Evolutionary conservation across 805 yeast species (phyloP).

Genomic region (Yarrowia porcina): DNA sequence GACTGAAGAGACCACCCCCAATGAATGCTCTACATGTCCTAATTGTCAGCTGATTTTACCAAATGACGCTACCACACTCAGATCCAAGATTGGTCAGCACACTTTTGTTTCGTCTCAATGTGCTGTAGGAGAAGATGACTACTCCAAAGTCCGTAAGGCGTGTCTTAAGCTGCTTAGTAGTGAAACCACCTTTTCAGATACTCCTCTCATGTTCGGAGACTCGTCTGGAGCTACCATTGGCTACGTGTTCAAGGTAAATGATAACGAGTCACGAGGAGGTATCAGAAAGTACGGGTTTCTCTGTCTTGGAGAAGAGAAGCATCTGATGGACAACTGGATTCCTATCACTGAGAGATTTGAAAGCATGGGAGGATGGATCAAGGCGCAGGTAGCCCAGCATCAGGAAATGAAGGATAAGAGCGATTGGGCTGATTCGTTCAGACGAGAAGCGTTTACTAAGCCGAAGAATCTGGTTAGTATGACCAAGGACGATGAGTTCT

Average conservation of each 20-base stretch:
- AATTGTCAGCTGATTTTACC: slow-evolving; percentile 33
- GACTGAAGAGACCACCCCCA: slow-evolving; percentile 26
- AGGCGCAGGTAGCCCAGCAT: slow-evolving; percentile 27
- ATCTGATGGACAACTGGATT: slow-evolving; percentile 30
- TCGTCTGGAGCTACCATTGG: slow-evolving; percentile 32
- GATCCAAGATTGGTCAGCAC: neutral
- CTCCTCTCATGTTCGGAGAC: slow-evolving; percentile 34
- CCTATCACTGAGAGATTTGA: slow-evolving; percentile 30
- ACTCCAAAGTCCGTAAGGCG: slow-evolving; percentile 33
- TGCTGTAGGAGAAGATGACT: slow-evolving; percentile 34
- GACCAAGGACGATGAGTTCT: slow-evolving; percentile 11
- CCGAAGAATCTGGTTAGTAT: slow-evolving; percentile 17
- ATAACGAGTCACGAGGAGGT: slow-evolving; percentile 32
- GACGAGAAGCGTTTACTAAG: slow-evolving; percentile 27
- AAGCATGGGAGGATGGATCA: slow-evolving; percentile 29
- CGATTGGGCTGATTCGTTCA: slow-evolving; percentile 30
- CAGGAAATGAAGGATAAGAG: slow-evolving; percentile 24
- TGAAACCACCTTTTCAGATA: slow-evolving; percentile 32
- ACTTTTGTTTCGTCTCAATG: slow-evolving; percentile 31
- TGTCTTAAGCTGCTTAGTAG: slow-evolving; percentile 33
- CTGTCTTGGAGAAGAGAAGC: slow-evolving; percentile 31
- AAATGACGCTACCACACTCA: neutral
- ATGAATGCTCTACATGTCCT: slow-evolving; percentile 28
- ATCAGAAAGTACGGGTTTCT: slow-evolving; percentile 32
- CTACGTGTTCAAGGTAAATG: slow-evolving; percentile 31